Base-by-base conservation (phyloP, 2,329 filamentous ascomycete genomes). In the Boeremia exigua region DNA sequence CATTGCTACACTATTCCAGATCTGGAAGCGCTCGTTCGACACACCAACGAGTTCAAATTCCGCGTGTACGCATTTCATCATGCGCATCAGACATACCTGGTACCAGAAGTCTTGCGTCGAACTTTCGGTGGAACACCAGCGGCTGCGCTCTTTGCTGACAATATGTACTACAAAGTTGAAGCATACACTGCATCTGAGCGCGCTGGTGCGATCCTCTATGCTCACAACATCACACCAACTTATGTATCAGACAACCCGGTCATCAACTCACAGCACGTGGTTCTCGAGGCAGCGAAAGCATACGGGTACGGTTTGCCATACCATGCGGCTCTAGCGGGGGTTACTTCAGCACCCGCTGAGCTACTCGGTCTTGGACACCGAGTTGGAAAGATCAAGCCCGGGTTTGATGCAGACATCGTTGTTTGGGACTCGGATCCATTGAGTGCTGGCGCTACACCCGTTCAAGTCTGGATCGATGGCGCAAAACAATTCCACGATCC, bases 1-100 rank as follows among this genome's bases (percentile, higher is more conserved):
- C 88, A 91, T 63, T 90, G 88, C 75, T 91, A 90, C 71, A 89
- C 86, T 0, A 80, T 88, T 1, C 82, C 86, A 0, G 88, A 90
- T 63, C 77, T 90, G 7, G 87, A 90, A 71, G 84, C 85, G 29
- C 88, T 90, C 69, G 82, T 90, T 3, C 82, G 87, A 56, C 86
- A 89, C 67, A 88, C 85, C 12, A 88, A 90, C 60, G 88, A 90
- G 78, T 91, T 90, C 76, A 81, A 85, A 57, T 89, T 90, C 63
- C 73, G 84, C 0, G 76, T 90, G 4, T 80, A 85, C 11, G 86
- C 88, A 0, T 90, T 90, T 65, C 88, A 90, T 68, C 88, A 90
- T 64, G 88, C 88, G 3, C 85, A 89, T 54, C 83, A 88, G 63
- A 87, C 87, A 0, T 89, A 80, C 61, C 74, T 89, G 1, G 82